These are phyloP conservation scores for Heterobasidion occidentale DNA, from an alignment of 1,284 basidiomycete species.

Conservation along the genomic window DNA sequence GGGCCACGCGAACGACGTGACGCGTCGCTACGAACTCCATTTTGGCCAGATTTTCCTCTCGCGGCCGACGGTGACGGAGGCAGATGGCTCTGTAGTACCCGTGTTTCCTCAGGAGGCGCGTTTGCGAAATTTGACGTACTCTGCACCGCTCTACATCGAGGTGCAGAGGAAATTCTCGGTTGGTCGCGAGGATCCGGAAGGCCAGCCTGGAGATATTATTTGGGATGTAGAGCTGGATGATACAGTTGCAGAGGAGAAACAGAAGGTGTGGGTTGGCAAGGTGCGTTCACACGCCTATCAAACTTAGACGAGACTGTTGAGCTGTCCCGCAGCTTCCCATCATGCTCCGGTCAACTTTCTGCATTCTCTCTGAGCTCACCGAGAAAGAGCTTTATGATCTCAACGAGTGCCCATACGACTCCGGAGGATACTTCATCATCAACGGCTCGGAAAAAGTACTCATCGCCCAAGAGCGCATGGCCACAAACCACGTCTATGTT, in stretches of 20 bases:
- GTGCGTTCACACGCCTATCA: constrained; percentile 33
- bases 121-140: constrained; percentile 91
- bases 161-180: constrained; percentile 84
- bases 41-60: constrained; percentile 98
- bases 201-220: constrained; percentile 71
- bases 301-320: neutral
- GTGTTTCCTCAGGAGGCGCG: constrained; percentile 98
- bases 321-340: constrained; percentile 73
- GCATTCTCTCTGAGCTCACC: constrained; percentile 76
- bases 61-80: constrained; percentile 89
- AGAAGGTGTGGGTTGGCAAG: constrained; percentile 96
- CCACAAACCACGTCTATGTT: constrained; percentile 98
- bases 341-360: constrained; percentile 96
- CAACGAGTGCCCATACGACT: constrained; percentile 98
- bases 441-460: constrained; percentile 99
- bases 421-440: constrained; percentile 99
- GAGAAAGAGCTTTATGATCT: constrained; percentile 84
- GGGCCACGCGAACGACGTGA: constrained; percentile 69
- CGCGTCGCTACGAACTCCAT: constrained; percentile 93
- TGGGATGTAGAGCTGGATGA: constrained; percentile 79
- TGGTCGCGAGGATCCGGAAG: constrained; percentile 77
- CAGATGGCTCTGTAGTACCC: constrained; percentile 89
- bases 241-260: constrained; percentile 46
- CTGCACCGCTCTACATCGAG: constrained; percentile 94
- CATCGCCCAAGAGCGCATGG: constrained; percentile 99